Evolutionary conservation across 2,329 filamentous ascomycete species (phyloP).

Genomic region (Clarireedia sp.): DNA sequence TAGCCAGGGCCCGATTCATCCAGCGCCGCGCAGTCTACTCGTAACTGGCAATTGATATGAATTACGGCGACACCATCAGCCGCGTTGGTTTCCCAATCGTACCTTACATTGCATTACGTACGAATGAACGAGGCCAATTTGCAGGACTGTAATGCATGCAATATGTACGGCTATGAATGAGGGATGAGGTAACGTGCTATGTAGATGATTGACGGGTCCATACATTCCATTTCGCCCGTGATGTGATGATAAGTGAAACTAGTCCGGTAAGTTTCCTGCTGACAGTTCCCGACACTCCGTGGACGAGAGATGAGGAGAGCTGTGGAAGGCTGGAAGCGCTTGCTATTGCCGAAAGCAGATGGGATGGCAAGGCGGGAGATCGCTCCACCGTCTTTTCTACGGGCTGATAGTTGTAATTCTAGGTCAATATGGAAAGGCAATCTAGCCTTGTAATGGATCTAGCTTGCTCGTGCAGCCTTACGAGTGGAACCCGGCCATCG

Average conservation of each 20-base stretch:
- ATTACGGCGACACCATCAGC: constrained; percentile 5
- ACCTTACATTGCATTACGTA: neutral
- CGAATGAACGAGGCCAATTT: neutral
- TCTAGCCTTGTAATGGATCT: constrained; percentile 9
- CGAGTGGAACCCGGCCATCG: constrained; percentile 9
- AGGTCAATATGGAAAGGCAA: neutral
- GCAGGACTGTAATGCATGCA: neutral
- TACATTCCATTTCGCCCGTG: neutral
- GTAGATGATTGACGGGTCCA: neutral
- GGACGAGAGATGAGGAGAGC: constrained; percentile 10
- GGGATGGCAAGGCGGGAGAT: constrained; percentile 6
- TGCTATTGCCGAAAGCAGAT: constrained; percentile 6
- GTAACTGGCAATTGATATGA: neutral
- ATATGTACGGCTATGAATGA: neutral
- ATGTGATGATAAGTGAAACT: neutral
- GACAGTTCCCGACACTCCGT: neutral
- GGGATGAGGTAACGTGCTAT: neutral
- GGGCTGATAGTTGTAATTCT: neutral
- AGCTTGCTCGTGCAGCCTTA: constrained; percentile 9
- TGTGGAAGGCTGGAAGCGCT: neutral
- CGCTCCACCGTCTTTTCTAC: neutral
- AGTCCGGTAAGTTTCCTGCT: neutral
- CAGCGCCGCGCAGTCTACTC: neutral
- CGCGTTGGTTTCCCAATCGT: constrained; percentile 1
- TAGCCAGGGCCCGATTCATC: neutral